Evolutionary conservation across 176 grass and related monocot species (phyloP).

Genomic region (Miscanthus lutarioriparius): DNA sequence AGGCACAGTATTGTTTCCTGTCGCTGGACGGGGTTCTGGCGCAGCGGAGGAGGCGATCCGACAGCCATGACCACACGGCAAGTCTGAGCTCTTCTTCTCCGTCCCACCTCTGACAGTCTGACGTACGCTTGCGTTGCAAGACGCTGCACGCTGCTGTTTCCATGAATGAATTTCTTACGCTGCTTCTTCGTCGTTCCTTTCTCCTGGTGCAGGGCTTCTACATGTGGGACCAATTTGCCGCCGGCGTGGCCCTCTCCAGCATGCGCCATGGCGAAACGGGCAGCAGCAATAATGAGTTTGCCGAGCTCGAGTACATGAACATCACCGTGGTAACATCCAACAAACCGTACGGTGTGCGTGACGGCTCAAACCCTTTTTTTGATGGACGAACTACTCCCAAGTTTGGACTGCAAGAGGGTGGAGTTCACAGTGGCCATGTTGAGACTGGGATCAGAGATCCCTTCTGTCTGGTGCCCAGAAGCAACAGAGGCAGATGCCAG

Average conservation of each 20-base stretch:
- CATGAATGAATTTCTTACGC: no score
- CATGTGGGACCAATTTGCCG: conserved; percentile 84
- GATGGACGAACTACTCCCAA: conserved; percentile 46
- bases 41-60: conserved; percentile 32
- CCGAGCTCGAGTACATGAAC: conserved; percentile 78
- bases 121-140: no score
- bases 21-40: conserved; percentile 43
- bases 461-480: conserved; percentile 60
- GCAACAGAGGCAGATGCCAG: conserved; percentile 72
- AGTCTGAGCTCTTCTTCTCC: background rate
- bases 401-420: conserved; percentile 59
- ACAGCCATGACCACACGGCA: conserved; percentile 53
- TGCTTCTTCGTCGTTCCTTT: no score
- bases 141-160: no score
- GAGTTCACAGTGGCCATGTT: conserved; percentile 87
- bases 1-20: conserved; percentile 71
- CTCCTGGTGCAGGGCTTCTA: conserved; percentile 63
- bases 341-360: conserved; percentile 55
- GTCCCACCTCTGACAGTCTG: no score
- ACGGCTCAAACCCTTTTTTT: conserved; percentile 82
- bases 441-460: conserved; percentile 62
- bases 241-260: conserved; percentile 63
- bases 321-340: conserved; percentile 85
- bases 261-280: conserved; percentile 51
- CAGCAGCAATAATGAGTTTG: conserved; percentile 75